These are phyloP conservation scores for Marsdenia floribunda DNA, from an alignment of 257 asterid genomes.

Conservation along the genomic window DNA sequence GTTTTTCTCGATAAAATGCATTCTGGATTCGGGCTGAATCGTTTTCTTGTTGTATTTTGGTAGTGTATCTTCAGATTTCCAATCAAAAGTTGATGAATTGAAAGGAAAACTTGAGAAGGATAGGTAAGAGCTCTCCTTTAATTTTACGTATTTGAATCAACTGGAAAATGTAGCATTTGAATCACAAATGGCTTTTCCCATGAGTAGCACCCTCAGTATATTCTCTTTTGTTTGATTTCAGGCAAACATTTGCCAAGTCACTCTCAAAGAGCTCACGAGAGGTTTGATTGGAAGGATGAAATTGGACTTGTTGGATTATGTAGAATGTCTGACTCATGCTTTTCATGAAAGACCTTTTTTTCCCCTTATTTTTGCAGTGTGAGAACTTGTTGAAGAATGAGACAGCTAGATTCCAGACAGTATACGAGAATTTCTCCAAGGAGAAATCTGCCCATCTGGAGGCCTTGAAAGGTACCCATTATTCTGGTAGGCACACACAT, in stretches of 20 bases:
- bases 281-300: constrained; percentile 37
- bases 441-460: constrained; percentile 70
- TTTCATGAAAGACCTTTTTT: constrained; percentile 20
- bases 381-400: constrained; percentile 71
- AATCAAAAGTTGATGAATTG: constrained; percentile 64
- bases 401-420: constrained; percentile 59
- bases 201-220: neutral
- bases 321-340: constrained; percentile 14
- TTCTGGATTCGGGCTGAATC: neutral
- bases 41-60: constrained; percentile 16
- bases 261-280: constrained; percentile 89
- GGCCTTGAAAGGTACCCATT: constrained; percentile 54
- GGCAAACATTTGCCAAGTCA: constrained; percentile 78
- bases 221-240: constrained; percentile 33
- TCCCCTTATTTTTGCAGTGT: constrained; percentile 49
- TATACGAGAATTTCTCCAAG: constrained; percentile 61
- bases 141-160: neutral
- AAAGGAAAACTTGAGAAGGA: constrained; percentile 80
- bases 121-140: constrained; percentile 46
- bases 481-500: neutral
- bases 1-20: neutral
- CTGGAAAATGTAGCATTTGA: neutral
- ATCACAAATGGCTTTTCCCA: neutral
- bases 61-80: constrained; percentile 80
- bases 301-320: constrained; percentile 12